Evolutionary conservation across 2,329 filamentous ascomycete genomes (phyloP), one percentile per base, ranked within the genome.

Genomic region (Metarhizium rileyi): DNA sequence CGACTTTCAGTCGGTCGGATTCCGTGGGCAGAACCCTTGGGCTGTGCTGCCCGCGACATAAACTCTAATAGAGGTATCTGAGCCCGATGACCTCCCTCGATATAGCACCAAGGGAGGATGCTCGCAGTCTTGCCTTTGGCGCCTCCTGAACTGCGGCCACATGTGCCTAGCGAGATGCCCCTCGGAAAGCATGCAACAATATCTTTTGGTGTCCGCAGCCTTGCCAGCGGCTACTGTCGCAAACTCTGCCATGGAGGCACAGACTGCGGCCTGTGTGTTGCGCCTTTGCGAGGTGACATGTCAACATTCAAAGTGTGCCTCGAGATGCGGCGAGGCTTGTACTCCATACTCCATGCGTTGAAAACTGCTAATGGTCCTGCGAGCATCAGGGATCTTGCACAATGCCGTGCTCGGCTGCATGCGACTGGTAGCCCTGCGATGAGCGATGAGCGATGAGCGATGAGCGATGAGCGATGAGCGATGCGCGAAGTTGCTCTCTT

Each of bases 331-430:
- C 23, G 73, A 84, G 53, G 72, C 78, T 1, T 86, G 83, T 56
- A 59, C 66, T 3, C 81, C 81, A 0, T 86, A n/a, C n/a, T n/a
- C n/a, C n/a, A n/a, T n/a, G 82, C 53, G 73, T 75, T 0, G 74
- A 80, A 49, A 59, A 63, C 16, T 55, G 61, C 3, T 85, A 80
- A 52, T 64, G 69, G 2, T 80, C 74, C 35, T 58, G 59, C 7
- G 83, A 80, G 47, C 69, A 70, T 3, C 81, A 84, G 56, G 60
- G 64, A 42, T 65, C 57, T 1, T 76, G 72, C 48, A 59, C 61
- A 0, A 68, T 80, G 68, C 77, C 77, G 2, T 87, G 84, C 52
- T 77, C 80, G 0, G 82, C 77, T 0, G 81, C 84, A 0, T 88
- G 83, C 57, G 69, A 84, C 53, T 74, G 78, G 59, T 59, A 85